Evolutionary conservation across 2,329 filamentous ascomycete species (phyloP), one percentile per base, ranked within the genome.

Genomic region (Aspergillus sergii): DNA sequence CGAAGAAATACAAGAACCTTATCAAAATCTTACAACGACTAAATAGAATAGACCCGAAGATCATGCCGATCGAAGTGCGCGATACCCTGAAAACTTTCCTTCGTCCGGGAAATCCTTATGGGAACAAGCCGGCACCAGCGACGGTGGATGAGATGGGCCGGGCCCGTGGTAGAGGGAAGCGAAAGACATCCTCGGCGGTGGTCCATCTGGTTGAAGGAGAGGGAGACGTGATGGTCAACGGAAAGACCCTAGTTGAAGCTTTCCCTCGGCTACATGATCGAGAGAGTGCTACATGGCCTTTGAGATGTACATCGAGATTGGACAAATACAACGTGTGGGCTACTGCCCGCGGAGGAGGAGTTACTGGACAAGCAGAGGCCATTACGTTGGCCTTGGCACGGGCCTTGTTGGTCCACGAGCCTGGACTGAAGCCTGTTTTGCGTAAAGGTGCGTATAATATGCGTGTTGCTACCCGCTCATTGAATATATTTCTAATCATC

Each of bases 271-370:
- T 97, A 57, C 94, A 99, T 76, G 94, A 99, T 79, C 89, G 95
- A 50, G 95, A 98, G 82, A 97, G 93, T 75, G 94, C 92, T 3
- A 82, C 97, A 4, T 99, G 94, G 94, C 89, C 94, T 9, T 80
- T 99, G 73, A 93, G 94, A 73, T 86, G 88, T 57, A 96, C 93
- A 28, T 84, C 91, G 50, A 85, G 95, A 67, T 80, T 96, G 68
- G 93, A 97, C 83, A 98, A 97, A 79, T 99, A 99, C 84, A 99
- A 99, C 74, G 88, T 97, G 4, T 99, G 93, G 89, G 94, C 90
- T 59, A 80, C 91, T 57, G 92, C 93, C 3, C 85, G 86, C 63
- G 95, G 95, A 61, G 95, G 95, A 69, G 95, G 95, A 71, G 91
- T 91, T 55, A 99, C 95, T 57, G 95, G 95, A 2, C 96, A 99